Evolutionary conservation across 1,284 basidiomycete genomes (phyloP).

Genomic region (Cutaneotrichosporon sp.): DNA sequence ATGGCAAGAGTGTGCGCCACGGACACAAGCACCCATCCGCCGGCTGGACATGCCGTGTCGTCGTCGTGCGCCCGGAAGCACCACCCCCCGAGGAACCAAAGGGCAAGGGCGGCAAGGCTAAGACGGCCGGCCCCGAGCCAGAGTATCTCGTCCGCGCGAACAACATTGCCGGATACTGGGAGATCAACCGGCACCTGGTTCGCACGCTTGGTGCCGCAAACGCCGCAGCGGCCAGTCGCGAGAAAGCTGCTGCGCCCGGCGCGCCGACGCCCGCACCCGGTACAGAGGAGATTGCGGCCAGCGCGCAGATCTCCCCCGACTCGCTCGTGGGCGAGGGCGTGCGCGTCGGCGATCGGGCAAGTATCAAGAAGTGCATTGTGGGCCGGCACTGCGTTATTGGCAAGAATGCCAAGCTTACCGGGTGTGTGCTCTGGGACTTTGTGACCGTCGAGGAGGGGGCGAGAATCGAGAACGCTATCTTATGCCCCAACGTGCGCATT

Average conservation of each 20-base stretch:
- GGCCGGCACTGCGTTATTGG: constrained; percentile 86
- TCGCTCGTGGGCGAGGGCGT: constrained; percentile 76
- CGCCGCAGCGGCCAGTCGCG: constrained; percentile 12
- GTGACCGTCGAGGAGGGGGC: constrained; percentile 67
- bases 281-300: constrained; percentile 48
- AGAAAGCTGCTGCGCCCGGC: neutral
- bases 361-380: constrained; percentile 80
- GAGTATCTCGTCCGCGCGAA: constrained; percentile 69
- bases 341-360: constrained; percentile 74
- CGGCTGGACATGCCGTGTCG: constrained; percentile 39
- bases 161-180: constrained; percentile 73
- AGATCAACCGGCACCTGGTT: constrained; percentile 61
- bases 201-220: constrained; percentile 22
- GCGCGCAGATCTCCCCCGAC: constrained; percentile 79
- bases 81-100: constrained; percentile 3
- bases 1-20: constrained; percentile 1
- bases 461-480: constrained; percentile 81
- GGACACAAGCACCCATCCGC: neutral
- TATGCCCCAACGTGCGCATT: constrained; percentile 75
- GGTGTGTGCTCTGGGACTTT: constrained; percentile 86
- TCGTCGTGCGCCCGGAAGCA: constrained; percentile 21
- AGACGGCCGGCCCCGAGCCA: constrained; percentile 39
- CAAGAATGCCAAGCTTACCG: constrained; percentile 73
- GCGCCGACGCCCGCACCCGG: neutral
- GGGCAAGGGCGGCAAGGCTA: constrained; percentile 22